Base-by-base conservation (phyloP, 2,329 filamentous ascomycete genomes). In the Ophiobolus disseminans region DNA sequence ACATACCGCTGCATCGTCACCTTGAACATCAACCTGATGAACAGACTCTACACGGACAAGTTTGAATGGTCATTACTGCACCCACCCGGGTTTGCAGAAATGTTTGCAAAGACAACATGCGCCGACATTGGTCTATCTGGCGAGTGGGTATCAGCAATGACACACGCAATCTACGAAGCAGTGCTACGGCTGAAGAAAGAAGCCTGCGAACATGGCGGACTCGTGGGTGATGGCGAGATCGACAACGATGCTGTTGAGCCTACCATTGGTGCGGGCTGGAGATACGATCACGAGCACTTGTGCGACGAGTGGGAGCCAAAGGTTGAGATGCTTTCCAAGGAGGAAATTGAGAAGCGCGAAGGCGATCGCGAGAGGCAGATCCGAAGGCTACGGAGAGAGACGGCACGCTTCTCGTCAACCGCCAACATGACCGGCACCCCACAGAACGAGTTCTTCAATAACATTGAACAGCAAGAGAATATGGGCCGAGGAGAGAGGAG, bases 21-120 rank as follows among this genome's bases (percentile, higher is more conserved):
- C 35, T 79, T 99, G 35, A 96, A 89, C 69, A 89, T 99, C 65
- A 97, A 96, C 67, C 82, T 97, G 17, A 87, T 91, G 43, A 96
- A 95, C 46, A 87, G 89, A 62, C 82, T 97, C 10, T 97, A 97
- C 73, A 95, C 90, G 3, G 94, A 99, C 79, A 96, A 92, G 68
- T 97, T 99, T 57, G 93, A 97, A 72, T 97, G 93, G 93, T 97
- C 93, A 4, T 79, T 99, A 16, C 80, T 96, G 14, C 92, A 97
- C 65, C 91, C 92, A 2, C 89, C 91, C 1, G 93, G 93, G 17
- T 91, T 93, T 32, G 91, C 94, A 0, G 93, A 99, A 72, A 85
- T 88, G 10, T 97, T 97, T 71, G 92, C 94, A 25, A 91, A 90
- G 68, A 86, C 91, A 57, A 97, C 94, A 0, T 97, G 94, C 69